phyloP scores from a whole-genome alignment of 129 eudicot genomes.

The Arctium lappa region DNA sequence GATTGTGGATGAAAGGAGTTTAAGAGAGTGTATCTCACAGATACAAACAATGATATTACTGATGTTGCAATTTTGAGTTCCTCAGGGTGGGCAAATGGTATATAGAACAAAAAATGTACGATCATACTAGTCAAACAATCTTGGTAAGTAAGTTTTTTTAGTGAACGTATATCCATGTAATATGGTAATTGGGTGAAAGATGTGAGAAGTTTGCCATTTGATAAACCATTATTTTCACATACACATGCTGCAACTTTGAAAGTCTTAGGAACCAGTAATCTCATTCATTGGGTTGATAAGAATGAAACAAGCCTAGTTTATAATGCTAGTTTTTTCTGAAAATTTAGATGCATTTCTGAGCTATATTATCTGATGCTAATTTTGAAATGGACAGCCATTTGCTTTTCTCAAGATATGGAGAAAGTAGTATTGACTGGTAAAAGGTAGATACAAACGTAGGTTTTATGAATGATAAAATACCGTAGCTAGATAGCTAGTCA shows the following conservation, averaged over 20 bases:
- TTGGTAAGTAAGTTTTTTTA: background rate
- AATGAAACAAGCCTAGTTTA: background rate
- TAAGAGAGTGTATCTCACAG: background rate
- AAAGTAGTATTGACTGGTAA: background rate
- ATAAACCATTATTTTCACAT: background rate
- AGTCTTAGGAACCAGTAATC: background rate
- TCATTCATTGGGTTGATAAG: background rate
- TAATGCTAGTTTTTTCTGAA: background rate
- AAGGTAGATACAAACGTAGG: background rate
- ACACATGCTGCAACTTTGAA: background rate
- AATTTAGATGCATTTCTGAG: background rate
- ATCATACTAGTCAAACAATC: background rate
- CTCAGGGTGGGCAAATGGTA: background rate
- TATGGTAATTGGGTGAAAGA: background rate
- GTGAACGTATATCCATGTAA: background rate
- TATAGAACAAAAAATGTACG: background rate
- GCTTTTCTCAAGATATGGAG: background rate
- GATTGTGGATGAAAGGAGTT: background rate
- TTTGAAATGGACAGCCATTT: background rate
- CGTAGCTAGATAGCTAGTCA: background rate
- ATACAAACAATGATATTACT: background rate
- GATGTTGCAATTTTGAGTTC: background rate
- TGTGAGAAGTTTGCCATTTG: background rate
- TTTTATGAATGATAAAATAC: background rate
- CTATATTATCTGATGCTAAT: background rate